Evolutionary conservation across 75 land plant species (phyloP).

Genomic region (Selaginella tamariscina): DNA sequence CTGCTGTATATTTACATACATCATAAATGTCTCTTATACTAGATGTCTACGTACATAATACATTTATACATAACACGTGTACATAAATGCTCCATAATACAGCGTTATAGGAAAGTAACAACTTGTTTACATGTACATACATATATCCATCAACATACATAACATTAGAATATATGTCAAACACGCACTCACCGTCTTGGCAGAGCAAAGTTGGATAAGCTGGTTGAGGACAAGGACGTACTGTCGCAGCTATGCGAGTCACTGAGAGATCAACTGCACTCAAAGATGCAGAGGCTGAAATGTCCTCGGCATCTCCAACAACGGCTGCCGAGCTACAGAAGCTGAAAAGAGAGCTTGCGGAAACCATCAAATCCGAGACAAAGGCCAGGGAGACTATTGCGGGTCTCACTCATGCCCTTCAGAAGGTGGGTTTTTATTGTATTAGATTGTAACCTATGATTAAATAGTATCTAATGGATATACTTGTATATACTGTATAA

Average conservation of each 20-base stretch:
- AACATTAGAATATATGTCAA: too few relatives aligned
- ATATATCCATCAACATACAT: too few relatives aligned
- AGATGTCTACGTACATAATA: too few relatives aligned
- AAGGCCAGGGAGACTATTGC: slow-evolving; percentile 51
- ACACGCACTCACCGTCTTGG: too few relatives aligned
- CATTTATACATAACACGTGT: too few relatives aligned
- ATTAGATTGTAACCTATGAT: too few relatives aligned
- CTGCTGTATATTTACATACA: too few relatives aligned
- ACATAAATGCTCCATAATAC: too few relatives aligned
- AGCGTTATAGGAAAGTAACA: slow-evolving; percentile 33
- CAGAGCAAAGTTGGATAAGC: slow-evolving; percentile 42
- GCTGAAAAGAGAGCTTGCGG: slow-evolving; percentile 30
- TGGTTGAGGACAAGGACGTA: slow-evolving; percentile 32
- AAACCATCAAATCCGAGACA: slow-evolving; percentile 29
- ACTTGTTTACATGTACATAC: slow-evolving; percentile 30
- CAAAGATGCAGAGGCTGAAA: slow-evolving; percentile 48
- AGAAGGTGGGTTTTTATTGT: slow-evolving; percentile 20
- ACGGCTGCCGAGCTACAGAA: slow-evolving; percentile 48
- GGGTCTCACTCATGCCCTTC: slow-evolving; percentile 45
- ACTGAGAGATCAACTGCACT: slow-evolving; percentile 37
- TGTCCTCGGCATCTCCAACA: slow-evolving; percentile 38
- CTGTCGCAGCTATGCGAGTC: slow-evolving; percentile 43
- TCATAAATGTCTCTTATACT: too few relatives aligned
- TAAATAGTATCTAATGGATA: too few relatives aligned
- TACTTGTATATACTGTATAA: too few relatives aligned